Evolutionary conservation across 208 protist species (phyloP), one percentile per base, ranked within the genome.

Genomic region (Naegleria fowleri): DNA sequence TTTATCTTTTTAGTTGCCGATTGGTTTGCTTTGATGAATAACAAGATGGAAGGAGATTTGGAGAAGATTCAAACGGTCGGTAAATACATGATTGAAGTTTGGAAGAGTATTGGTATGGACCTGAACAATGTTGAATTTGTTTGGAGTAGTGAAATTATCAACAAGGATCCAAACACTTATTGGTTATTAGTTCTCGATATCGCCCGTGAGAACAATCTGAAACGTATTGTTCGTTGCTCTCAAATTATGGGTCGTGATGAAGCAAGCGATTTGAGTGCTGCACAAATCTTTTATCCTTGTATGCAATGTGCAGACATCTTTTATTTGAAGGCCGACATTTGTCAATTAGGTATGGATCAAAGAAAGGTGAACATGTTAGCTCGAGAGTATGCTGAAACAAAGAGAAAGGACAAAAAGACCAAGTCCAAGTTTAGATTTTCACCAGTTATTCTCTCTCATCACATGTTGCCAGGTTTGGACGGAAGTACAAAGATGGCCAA

Each of bases 1-100:
- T 99, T 99, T 93, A 95, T 99, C 11, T 99, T 99, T 93, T 99
- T 98, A 97, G 98, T 99, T 33, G 99, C 99, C n/a, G 99, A 99
- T 95, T 99, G 98, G 98, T 99, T 99, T 93, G 99, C 99, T 15
- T 94, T 99, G 19, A 98, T 99, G 97, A 99, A 99, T 93, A 97
- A 99, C 93, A 99, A 99, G 94, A 99, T 99, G 91, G 98, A 98
- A 90, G 99, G 98, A 33, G 97, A 99, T 91, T 93, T 99, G 33
- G 94, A 98, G 19, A 99, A 98, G 85, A 99, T 99, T 90, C 95
- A 97, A 91, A 94, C 94, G 19, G 97, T 99, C 19, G 99, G 99
- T 11, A 58, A 97, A 91, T 99, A 99, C 92, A 96, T 99, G 40
- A 97, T 99, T 92, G 97, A 99, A 91, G 97, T 99, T 33, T 99